Base-by-base conservation (phyloP, 208 protist species). In the Wallacemonas rigidus region DNA sequence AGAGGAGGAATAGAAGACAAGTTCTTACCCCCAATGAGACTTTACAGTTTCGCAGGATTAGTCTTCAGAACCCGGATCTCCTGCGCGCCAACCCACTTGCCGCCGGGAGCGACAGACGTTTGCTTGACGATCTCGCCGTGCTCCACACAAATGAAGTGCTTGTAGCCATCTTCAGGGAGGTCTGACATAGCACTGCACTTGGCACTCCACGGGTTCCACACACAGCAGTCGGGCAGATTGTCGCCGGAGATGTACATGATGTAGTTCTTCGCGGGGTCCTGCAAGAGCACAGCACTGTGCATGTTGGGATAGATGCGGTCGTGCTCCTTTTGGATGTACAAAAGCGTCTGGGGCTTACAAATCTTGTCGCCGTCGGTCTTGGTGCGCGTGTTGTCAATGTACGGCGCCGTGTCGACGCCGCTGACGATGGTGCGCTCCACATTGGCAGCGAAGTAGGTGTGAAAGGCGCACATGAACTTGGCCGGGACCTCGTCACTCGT, bases 141-240 rank as follows among this genome's bases (percentile, higher is more conserved):
- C 77, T 97, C 93, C 4, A 97, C 76, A 62, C 93, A 97, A 7
- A 94, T 84, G 69, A 97, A 96, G 54, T 89, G 43, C 67, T 86
- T 76, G 81, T 87, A 97, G 57, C 80, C 93, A 55, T 95, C 83
- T 39, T 72, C 44, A 14, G 88, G 87, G 71, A 97, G 81, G 76
- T 97, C 93, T 56, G 76, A 82, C 65, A 94, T 67, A 69, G 71
- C 56, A 67, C 41, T 54, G 50, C 85, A 80, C 81, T 95, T 95
- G 51, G 80, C 87, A 5, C 86, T 61, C 69, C 85, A 90, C 3
- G 93, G 93, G 72, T 97, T 97, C 91, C 93, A 97, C 14, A 97
- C 17, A 51, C 93, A 90, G 38, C 91, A 86, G 75, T 96, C 91
- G 26, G 79, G 76, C 38, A 95, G 76, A 58, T 83, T 87, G 15